Evolutionary conservation across 2,329 filamentous ascomycete species (phyloP), one percentile per base, ranked within the genome.

Genomic region (Penicillium sclerotigenum): DNA sequence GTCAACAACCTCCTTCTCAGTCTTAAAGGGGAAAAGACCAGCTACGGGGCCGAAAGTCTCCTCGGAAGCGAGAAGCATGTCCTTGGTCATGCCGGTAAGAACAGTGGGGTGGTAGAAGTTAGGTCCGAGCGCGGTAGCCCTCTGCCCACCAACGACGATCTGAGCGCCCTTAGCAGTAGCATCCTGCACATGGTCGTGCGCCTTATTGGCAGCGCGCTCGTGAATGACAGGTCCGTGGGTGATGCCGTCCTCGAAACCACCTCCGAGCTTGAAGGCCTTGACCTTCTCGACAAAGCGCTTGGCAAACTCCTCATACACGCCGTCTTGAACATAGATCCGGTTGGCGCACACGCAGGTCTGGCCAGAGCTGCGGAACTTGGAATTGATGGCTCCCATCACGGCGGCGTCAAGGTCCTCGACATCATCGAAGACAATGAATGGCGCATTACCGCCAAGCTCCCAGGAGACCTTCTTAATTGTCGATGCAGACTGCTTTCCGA

Each of bases 21-120:
- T 91, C 45, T 90, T 83, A 70, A 97, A 99, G 47, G 86, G 83
- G 79, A 97, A 97, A 14, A 97, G 76, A 0, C 89, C 93, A 0
- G 92, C 93, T 0, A 97, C 89, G 3, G 94, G 94, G 0, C 94
- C 94, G 71, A 99, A 99, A 0, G 93, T 99, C 80, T 99, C 94
- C 75, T 97, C 93, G 1, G 79, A 79, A 5, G 90, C 87, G 64
- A 97, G 82, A 57, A 84, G 81, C 94, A 97, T 97, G 40, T 92
- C 86, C 56, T 82, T 79, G 11, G 81, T 96, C 87, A 96, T 93
- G 60, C 89, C 89, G 10, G 89, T 87, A 58, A 99, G 85, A 40
- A 97, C 89, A 0, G 94, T 97, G 3, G 90, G 91, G 68, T 91
- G 84, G 77, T 88, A 96, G 79, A 95, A 99, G 78, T 95, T 95